phyloP scores from a whole-genome alignment of 768 basidiomycete species.

The Lentinula edodes region DNA sequence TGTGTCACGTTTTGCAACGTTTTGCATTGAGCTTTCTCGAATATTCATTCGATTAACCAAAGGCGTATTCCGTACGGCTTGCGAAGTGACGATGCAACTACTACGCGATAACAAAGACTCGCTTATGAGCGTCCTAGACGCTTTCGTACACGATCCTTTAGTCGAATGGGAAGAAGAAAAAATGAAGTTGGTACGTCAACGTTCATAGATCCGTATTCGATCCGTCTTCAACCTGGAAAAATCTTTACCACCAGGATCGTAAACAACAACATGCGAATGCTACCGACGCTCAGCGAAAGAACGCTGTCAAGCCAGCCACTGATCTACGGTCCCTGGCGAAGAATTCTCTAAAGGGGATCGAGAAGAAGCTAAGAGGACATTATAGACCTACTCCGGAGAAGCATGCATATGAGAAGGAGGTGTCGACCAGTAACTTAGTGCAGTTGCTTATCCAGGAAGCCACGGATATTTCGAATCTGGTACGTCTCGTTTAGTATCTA shows the following conservation, averaged over 20 bases:
- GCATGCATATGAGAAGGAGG: slow-evolving; percentile 46
- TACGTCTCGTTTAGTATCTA: slow-evolving; percentile 14
- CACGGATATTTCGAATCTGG: slow-evolving; percentile 64
- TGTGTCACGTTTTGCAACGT: not conserved
- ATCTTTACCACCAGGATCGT: not conserved
- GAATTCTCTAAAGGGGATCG: slow-evolving; percentile 73
- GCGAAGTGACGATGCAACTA: slow-evolving; percentile 84
- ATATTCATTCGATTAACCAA: not conserved
- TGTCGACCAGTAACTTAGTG: slow-evolving; percentile 82
- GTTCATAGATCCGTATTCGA: slow-evolving; percentile 32
- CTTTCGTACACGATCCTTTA: slow-evolving; percentile 95
- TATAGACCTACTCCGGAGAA: slow-evolving; percentile 45
- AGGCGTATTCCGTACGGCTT: slow-evolving; percentile 88
- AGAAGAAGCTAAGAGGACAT: slow-evolving; percentile 75
- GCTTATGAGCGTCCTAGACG: slow-evolving; percentile 92
- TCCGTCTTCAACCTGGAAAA: not conserved
- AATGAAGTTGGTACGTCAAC: slow-evolving; percentile 47
- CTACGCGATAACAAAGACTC: slow-evolving; percentile 89
- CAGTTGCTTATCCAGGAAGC: slow-evolving; percentile 91
- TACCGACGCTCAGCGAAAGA: not conserved
- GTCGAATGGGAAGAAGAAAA: slow-evolving; percentile 92
- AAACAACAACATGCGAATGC: not conserved
- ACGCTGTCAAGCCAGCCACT: slow-evolving; percentile 30
- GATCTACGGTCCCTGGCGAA: slow-evolving; percentile 68
- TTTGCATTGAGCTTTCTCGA: not conserved